Percentiles rank a stretch among this genome's conserved stretches.
Evolutionary conservation across 352 stramenopile species (phyloP).

Genomic region (Phytophthora nicotianae): DNA sequence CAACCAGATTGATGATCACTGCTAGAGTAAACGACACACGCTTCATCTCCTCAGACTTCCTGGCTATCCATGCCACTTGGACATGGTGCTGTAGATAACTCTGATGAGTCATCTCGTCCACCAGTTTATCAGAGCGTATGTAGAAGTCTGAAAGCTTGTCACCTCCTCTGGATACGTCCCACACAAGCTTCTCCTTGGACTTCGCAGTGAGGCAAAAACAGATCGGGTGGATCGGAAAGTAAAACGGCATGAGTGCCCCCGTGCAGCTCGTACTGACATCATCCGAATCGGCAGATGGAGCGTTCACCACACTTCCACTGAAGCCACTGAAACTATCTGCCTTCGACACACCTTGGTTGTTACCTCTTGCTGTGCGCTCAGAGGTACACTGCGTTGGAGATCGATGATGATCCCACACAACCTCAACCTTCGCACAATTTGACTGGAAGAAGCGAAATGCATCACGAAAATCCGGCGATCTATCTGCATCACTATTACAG

Average conservation of each 20-base stretch:
- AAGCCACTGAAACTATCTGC: not conserved
- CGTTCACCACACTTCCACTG: not conserved
- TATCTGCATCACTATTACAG: not conserved
- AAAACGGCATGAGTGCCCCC: conserved; percentile 53
- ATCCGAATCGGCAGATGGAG: not conserved
- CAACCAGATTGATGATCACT: conserved; percentile 61
- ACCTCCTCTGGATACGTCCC: conserved; percentile 56
- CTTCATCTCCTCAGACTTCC: conserved; percentile 55
- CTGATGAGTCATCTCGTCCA: conserved; percentile 80
- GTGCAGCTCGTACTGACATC: conserved; percentile 3
- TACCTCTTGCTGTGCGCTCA: conserved; percentile 1
- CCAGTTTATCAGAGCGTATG: conserved; percentile 61
- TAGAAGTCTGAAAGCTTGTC: conserved; percentile 80
- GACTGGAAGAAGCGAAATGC: conserved; percentile 73
- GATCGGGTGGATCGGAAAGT: conserved; percentile 78
- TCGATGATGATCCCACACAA: conserved; percentile 62
- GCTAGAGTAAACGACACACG: conserved; percentile 55
- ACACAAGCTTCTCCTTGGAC: conserved; percentile 75
- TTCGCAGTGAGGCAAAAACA: conserved; percentile 77
- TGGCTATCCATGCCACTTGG: conserved; percentile 41
- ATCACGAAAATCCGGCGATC: conserved; percentile 41
- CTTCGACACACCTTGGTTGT: not conserved
- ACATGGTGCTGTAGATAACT: conserved; percentile 46
- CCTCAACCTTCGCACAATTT: conserved; percentile 67
- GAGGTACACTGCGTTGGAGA: not conserved